phyloP scores from a whole-genome alignment of 2,329 filamentous ascomycete species.

The Penicillium griseofulvum region DNA sequence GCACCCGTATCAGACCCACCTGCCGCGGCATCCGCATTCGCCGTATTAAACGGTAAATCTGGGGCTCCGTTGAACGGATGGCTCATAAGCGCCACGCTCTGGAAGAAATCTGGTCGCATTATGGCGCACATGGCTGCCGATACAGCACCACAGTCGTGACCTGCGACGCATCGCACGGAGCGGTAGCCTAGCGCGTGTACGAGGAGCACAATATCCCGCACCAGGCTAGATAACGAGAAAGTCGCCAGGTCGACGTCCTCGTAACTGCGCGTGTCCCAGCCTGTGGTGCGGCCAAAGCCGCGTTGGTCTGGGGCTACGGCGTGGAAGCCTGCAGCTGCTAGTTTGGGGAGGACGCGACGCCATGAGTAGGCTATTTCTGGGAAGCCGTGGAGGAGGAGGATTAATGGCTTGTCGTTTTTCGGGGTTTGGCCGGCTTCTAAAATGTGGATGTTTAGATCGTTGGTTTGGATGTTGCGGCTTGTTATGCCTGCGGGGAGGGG shows the following conservation, averaged over 20 bases:
- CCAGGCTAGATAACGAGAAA: conserved; percentile 58
- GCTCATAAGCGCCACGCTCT: conserved; percentile 60
- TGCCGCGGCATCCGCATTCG: conserved; percentile 24
- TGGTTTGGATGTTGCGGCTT: conserved; percentile 58
- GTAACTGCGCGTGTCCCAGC: conserved; percentile 55
- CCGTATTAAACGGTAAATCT: conserved; percentile 48
- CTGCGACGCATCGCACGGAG: conserved; percentile 58
- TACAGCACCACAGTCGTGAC: conserved; percentile 67
- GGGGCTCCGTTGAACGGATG: conserved; percentile 61
- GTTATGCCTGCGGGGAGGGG: conserved; percentile 56
- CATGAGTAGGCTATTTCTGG: conserved; percentile 69
- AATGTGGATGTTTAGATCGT: conserved; percentile 61
- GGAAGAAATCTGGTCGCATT: conserved; percentile 64
- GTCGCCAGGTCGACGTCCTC: conserved; percentile 55
- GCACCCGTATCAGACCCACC: neutral
- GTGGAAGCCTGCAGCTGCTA: conserved; percentile 62
- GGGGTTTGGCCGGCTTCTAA: conserved; percentile 53
- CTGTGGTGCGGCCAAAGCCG: conserved; percentile 65
- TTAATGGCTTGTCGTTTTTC: conserved; percentile 48
- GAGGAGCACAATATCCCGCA: conserved; percentile 61
- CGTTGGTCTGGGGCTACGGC: conserved; percentile 67
- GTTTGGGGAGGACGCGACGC: conserved; percentile 59
- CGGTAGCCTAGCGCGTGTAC: conserved; percentile 61
- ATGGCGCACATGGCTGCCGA: conserved; percentile 59
- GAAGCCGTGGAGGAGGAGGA: conserved; percentile 65